Evolutionary conservation across 768 basidiomycete genomes (phyloP), one percentile per base, ranked within the genome.

Genomic region (Lactarius indigo): DNA sequence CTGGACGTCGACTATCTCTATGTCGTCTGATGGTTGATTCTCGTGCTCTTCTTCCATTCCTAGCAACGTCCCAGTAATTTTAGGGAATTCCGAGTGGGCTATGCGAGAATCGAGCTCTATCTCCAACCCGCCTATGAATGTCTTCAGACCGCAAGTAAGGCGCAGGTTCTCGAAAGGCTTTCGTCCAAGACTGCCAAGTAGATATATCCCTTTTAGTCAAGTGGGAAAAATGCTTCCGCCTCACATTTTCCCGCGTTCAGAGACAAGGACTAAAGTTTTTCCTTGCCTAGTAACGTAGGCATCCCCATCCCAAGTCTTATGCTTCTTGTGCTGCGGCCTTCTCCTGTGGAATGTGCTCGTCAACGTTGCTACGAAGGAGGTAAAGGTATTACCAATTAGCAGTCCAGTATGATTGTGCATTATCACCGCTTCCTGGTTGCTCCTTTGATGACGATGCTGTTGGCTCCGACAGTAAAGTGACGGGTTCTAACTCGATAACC

Each of bases 291-390:
- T 84, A 30, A 90, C 79, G 75, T 83, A 89, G 9, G 82, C 87
- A 68, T 88, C 91, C 2, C 88, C 92, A 64, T 94, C 92, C 93
- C 94, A 95, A 0, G 87, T 90, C 73, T 91, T 90, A 71, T 92
- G 84, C 76, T 94, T 94, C 79, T 82, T 91, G 72, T 87, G 85
- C 61, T 84, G 78, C 15, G 80, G 84, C 71, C 88, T 90, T 42
- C 92, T 83, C 91, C 92, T 92, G 64, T 6, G 30, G 44, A 57
- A 55, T 61, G 58, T 42, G 59, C 50, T 44, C 5, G 61, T 64
- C 56, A 71, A n/a, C 28, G 18, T 15, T 23, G 26, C n/a, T 26
- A n/a, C 50, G 33, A 64, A 33, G 3, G 18, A 47, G 68, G 55
- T 10, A 54, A 23, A 6, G 52, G 58, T 26, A 64, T 78, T 68